phyloP scores from a whole-genome alignment of 2,329 filamentous ascomycete species.

The Fusarium buharicum region DNA sequence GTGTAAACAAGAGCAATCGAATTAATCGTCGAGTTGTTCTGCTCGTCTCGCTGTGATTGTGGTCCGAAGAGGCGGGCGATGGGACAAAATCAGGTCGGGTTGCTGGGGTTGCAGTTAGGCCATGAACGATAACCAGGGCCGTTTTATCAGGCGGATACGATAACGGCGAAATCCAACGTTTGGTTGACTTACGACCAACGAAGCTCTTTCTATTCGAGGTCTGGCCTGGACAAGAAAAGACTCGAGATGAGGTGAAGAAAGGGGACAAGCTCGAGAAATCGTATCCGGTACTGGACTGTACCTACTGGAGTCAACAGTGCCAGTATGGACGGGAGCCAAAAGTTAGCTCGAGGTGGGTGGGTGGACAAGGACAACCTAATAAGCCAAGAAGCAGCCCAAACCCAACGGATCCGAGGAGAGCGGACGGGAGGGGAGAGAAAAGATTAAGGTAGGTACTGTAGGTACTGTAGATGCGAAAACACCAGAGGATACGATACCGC shows the following conservation, averaged over 20 bases:
- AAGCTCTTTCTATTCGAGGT: conserved; percentile 23
- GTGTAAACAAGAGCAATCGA: conserved; percentile 9
- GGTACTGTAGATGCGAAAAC: conserved; percentile 18
- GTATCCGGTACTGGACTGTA: conserved; percentile 34
- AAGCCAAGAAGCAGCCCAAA: conserved; percentile 17
- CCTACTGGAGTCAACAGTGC: conserved; percentile 38
- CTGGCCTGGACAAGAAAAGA: conserved; percentile 10
- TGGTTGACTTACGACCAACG: conserved; percentile 31
- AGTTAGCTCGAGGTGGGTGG: conserved; percentile 26
- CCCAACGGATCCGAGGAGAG: background rate
- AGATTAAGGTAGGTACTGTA: background rate
- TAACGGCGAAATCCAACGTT: conserved; percentile 15
- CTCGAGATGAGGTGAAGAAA: conserved; percentile 21
- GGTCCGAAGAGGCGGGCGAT: conserved; percentile 25
- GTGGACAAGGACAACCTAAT: too few relatives aligned
- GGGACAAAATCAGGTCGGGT: conserved; percentile 25
- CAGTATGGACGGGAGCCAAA: conserved; percentile 33
- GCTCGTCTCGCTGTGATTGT: conserved; percentile 24
- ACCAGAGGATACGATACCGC: conserved; percentile 28
- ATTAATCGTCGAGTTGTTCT: conserved; percentile 14
- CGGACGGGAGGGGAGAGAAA: background rate
- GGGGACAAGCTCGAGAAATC: conserved; percentile 33
- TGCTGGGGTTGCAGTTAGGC: conserved; percentile 41
- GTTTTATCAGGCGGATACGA: conserved; percentile 31
- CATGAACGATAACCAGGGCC: conserved; percentile 32